Evolutionary conservation across 2,329 filamentous ascomycete species (phyloP), one percentile per base, ranked within the genome.

Genomic region (Drechslerella dactyloides): DNA sequence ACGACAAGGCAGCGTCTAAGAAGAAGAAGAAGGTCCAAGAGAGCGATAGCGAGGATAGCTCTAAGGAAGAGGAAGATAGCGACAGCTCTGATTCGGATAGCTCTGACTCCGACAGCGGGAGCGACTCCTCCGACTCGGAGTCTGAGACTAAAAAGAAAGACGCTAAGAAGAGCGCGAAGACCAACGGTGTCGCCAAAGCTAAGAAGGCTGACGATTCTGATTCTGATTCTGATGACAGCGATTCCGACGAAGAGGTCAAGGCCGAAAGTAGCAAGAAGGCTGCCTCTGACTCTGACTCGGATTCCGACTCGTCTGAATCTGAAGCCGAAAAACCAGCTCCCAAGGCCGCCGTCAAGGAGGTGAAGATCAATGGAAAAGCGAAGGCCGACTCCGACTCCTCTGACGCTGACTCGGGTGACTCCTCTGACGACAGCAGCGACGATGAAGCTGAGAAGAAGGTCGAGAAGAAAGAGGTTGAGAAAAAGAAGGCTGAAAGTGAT

Each of bases 121-220:
- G 50, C 19, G 64, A 70, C 51, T 44, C 51, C 8, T 69, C 59
- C 23, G 56, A 54, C 10, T 75, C 74, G 44, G 78, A 80, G 59
- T 78, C 78, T 57, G 79, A 81, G 59, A 77, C 23, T 7, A n/a
- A 53, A 19, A 53, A 53, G 33, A 50, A 40, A 19, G 55, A 60
- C 27, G 24, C 19, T 30, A 24, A 74, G 64, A 64, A 74, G 54
- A 80, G 81, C 76, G 77, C 77, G 59, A 78, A 78, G 27, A 75
- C 75, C 60, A 80, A 80, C 50, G 78, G 79, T 44, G 78, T 78
- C 35, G 79, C 78, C 46, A 77, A 77, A 75, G 81, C 82, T 78
- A 48, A 68, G 48, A 69, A 62, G 58, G 55, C 35, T 17, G 55
- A 53, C 0, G 52, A 57, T 42, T 56, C 61, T 10, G 44, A 51